These are phyloP conservation scores for Leonotis leonurus DNA, from an alignment of 257 asterid genomes.

Conservation along the genomic window DNA sequence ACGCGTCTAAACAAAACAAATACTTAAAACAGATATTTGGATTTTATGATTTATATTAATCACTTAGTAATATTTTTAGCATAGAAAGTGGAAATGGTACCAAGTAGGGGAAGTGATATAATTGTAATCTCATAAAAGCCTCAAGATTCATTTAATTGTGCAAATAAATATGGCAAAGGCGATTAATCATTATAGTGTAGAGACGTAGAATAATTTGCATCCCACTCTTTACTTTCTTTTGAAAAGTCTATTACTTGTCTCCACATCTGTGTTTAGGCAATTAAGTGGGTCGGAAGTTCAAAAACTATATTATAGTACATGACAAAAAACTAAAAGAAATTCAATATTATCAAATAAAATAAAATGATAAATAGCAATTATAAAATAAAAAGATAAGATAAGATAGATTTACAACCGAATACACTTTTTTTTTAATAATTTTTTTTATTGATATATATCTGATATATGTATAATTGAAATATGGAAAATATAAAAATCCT, in stretches of 20 bases:
- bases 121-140: background rate
- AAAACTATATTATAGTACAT: background rate
- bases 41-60: too few species aligned
- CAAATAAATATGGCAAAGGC: background rate
- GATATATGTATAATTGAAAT: background rate
- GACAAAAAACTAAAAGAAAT: background rate
- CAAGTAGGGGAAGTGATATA: too few species aligned
- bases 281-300: background rate
- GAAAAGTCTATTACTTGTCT: background rate
- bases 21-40: too few species aligned
- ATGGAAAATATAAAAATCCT: too few species aligned
- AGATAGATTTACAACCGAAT: background rate
- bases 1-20: too few species aligned
- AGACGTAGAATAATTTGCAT: background rate
- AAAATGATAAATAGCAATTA: background rate
- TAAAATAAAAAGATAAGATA: background rate
- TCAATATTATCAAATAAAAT: background rate
- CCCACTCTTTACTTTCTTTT: background rate
- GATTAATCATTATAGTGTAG: background rate
- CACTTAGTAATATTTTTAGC: too few species aligned
- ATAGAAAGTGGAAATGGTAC: too few species aligned
- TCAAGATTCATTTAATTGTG: background rate
- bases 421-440: background rate
- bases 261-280: background rate
- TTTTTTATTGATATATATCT: background rate